Conservation (phyloP, 768 basidiomycete species). For the Trametes maxima region DNA sequence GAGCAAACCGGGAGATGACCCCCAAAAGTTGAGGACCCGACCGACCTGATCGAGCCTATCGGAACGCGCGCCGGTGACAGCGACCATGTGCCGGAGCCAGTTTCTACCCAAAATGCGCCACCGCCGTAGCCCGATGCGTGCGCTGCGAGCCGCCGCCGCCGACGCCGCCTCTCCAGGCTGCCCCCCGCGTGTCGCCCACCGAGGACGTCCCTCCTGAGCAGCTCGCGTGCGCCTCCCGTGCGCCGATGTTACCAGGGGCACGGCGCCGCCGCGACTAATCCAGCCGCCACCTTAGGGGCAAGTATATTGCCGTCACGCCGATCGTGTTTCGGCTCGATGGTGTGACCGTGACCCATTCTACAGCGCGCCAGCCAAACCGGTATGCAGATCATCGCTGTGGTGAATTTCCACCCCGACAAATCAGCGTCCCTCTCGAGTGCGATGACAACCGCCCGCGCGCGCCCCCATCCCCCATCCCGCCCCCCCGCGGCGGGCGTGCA, state of each 20-base stretch:
- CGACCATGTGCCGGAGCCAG: constrained; percentile 15
- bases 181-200: neutral
- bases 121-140: constrained; percentile 9
- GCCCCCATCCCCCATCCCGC: neutral
- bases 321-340: constrained; percentile 23
- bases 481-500: neutral
- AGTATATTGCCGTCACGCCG: constrained; percentile 17
- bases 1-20: constrained; percentile 21
- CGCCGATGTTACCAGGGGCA: constrained; percentile 24
- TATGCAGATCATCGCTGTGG: constrained; percentile 19
- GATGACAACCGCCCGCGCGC: constrained; percentile 5
- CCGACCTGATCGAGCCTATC: constrained; percentile 23
- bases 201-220: neutral
- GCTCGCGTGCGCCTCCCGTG: constrained; percentile 14
- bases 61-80: constrained; percentile 13
- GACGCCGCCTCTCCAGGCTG: neutral
- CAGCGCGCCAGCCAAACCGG: constrained; percentile 13
- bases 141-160: neutral
- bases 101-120: constrained; percentile 22
- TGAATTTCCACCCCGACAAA: constrained; percentile 26
- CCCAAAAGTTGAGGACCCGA: constrained; percentile 22
- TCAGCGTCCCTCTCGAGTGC: constrained; percentile 16
- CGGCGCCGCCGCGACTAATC: constrained; percentile 22
- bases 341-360: constrained; percentile 29
- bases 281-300: constrained; percentile 7